These are phyloP conservation scores for Kwoniella botswanensis DNA, from an alignment of 768 basidiomycete genomes.

Conservation along the genomic window DNA sequence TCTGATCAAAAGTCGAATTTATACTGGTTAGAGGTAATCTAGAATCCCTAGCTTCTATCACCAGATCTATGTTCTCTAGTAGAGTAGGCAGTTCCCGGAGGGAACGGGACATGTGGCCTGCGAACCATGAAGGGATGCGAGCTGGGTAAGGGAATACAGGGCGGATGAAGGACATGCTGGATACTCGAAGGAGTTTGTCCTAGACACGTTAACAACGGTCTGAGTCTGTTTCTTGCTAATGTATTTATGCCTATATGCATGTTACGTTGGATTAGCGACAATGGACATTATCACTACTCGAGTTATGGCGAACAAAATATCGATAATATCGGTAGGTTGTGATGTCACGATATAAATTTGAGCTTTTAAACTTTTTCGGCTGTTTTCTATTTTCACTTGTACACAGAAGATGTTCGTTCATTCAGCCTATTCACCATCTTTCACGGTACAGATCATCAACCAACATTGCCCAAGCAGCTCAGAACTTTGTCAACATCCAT, in stretches of 20 bases:
- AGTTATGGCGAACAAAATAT: no score
- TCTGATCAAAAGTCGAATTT: slow-evolving; percentile 82
- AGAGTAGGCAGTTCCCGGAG: slow-evolving; percentile 74
- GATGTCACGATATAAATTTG: slow-evolving; percentile 21
- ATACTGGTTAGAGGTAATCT: slow-evolving; percentile 92
- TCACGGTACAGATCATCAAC: no score
- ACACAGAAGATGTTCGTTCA: no score
- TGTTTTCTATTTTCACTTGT: not conserved
- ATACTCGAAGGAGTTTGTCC: not conserved
- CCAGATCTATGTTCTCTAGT: slow-evolving; percentile 71
- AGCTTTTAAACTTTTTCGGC: slow-evolving; percentile 18
- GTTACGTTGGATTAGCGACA: no score
- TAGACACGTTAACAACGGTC: no score
- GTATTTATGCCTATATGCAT: no score
- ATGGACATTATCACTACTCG: no score
- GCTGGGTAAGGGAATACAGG: slow-evolving; percentile 64
- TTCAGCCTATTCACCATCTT: no score
- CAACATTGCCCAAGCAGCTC: no score
- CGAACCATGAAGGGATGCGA: slow-evolving; percentile 87
- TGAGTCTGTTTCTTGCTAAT: no score
- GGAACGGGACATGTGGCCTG: slow-evolving; percentile 93
- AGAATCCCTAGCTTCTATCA: slow-evolving; percentile 92
- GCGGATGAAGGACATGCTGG: slow-evolving; percentile 24
- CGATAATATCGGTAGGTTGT: slow-evolving; percentile 3
- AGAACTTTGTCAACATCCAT: no score